Evolutionary conservation across 331 rosid genomes (phyloP).

Genomic region (Quercus lobata): DNA sequence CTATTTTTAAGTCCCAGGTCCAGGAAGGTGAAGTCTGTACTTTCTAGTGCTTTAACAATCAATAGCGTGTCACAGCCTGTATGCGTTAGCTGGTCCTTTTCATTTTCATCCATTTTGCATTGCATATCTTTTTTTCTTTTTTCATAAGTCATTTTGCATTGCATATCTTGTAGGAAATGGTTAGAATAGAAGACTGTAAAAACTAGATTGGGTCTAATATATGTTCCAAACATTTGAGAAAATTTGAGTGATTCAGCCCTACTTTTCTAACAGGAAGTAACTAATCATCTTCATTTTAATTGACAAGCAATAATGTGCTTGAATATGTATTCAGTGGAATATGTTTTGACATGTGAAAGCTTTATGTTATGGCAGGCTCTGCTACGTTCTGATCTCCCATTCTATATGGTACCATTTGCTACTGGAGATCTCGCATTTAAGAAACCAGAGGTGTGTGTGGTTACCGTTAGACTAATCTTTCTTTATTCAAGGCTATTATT

Average conservation of each 20-base stretch:
- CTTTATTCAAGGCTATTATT: not conserved
- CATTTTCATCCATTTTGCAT: not conserved
- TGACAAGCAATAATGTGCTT: not conserved
- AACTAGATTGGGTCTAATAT: not conserved
- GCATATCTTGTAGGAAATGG: not conserved
- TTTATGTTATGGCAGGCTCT: constrained; percentile 58
- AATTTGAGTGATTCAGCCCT: not conserved
- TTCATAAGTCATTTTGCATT: not conserved
- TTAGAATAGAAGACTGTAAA: not conserved
- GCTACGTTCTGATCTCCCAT: constrained; percentile 88
- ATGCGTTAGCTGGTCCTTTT: not conserved
- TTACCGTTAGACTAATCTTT: constrained; percentile 2
- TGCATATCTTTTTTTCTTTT: not conserved
- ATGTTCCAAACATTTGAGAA: not conserved
- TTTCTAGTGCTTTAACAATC: not conserved
- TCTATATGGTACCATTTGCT: constrained; percentile 83
- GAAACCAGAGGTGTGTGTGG: constrained; percentile 77
- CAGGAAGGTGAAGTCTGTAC: not conserved
- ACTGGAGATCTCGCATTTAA: constrained; percentile 56
- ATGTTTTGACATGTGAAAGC: constrained; percentile 15
- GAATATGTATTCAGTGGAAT: constrained; percentile 9
- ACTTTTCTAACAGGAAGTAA: not conserved
- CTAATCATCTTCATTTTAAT: not conserved
- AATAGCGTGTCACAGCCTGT: not conserved
- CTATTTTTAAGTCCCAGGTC: too few relatives aligned